These are phyloP conservation scores for Fusarium dimerum DNA, from an alignment of 2,329 filamentous ascomycete genomes.

Conservation along the genomic window DNA sequence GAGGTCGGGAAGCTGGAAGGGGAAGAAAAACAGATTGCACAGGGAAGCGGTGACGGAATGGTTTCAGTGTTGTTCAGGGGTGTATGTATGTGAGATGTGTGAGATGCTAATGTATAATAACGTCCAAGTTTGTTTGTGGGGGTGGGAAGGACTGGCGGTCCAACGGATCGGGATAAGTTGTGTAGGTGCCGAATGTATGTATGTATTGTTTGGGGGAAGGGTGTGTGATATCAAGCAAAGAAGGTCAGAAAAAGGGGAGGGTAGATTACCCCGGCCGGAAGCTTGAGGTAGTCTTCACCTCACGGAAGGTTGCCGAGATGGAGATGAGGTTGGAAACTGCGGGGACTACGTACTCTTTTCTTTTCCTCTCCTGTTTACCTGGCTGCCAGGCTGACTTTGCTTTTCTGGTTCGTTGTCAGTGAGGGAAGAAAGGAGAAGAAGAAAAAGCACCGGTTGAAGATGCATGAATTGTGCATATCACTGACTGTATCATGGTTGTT, in stretches of 20 bases:
- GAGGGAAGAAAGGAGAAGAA: background rate
- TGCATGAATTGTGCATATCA: background rate
- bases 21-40: background rate
- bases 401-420: conserved; percentile 7
- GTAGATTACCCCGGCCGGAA: no score
- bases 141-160: conserved; percentile 21
- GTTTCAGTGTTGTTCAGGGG: background rate
- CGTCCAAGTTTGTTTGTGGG: conserved; percentile 10
- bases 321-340: no score
- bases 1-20: background rate
- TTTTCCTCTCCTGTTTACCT: no score
- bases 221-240: conserved; percentile 5
- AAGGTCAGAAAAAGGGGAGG: conserved; percentile 9
- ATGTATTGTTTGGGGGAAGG: conserved; percentile 2
- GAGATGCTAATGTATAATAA: conserved; percentile 10
- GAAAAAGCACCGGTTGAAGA: background rate
- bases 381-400: conserved; percentile 1
- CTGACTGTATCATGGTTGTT: background rate
- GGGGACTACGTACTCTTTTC: no score
- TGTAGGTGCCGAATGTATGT: conserved; percentile 1
- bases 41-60: conserved; percentile 21
- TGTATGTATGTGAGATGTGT: background rate
- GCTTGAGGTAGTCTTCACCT: conserved; percentile 4
- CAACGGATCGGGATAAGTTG: conserved; percentile 27
- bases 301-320: conserved; percentile 29